phyloP scores from a whole-genome alignment of 2,329 filamentous ascomycete genomes.

The Ascocoryne sarcoides region DNA sequence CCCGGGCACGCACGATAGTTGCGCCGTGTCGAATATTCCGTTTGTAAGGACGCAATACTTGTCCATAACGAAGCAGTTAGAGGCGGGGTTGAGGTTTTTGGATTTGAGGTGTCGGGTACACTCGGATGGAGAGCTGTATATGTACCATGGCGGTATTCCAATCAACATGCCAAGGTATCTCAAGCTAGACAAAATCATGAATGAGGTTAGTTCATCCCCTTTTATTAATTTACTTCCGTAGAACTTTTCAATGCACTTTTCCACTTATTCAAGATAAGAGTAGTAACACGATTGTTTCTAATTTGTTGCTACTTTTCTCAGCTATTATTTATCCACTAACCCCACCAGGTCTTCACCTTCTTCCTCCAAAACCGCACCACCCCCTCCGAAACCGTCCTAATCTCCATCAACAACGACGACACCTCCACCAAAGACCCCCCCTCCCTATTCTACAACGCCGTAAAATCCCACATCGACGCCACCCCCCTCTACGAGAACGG shows the following conservation, averaged over 20 bases:
- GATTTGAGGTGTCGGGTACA: constrained; percentile 54
- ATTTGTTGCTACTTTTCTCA: neutral
- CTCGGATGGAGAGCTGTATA: constrained; percentile 48
- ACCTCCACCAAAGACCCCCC: constrained; percentile 50
- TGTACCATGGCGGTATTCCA: constrained; percentile 64
- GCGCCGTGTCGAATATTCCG: constrained; percentile 43
- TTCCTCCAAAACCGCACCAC: constrained; percentile 39
- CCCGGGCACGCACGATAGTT: constrained; percentile 66
- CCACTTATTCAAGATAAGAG: too few relatives aligned
- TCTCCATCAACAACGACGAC: constrained; percentile 61
- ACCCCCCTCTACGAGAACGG: constrained; percentile 26
- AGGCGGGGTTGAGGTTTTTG: constrained; percentile 64
- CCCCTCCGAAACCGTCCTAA: constrained; percentile 56
- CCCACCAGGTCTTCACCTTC: constrained; percentile 42
- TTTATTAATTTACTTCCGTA: neutral
- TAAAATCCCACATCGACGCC: constrained; percentile 47
- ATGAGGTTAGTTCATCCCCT: constrained; percentile 27
- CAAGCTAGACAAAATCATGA: constrained; percentile 53
- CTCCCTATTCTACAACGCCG: constrained; percentile 34
- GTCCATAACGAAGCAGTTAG: constrained; percentile 52
- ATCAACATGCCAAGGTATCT: constrained; percentile 53
- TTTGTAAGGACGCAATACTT: constrained; percentile 67
- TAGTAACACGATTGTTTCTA: too few relatives aligned
- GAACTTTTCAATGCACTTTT: too few relatives aligned
- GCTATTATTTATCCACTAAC: neutral